These are phyloP conservation scores for Apiospora phragmitis DNA, from an alignment of 2,329 filamentous ascomycete species.

Conservation along the genomic window DNA sequence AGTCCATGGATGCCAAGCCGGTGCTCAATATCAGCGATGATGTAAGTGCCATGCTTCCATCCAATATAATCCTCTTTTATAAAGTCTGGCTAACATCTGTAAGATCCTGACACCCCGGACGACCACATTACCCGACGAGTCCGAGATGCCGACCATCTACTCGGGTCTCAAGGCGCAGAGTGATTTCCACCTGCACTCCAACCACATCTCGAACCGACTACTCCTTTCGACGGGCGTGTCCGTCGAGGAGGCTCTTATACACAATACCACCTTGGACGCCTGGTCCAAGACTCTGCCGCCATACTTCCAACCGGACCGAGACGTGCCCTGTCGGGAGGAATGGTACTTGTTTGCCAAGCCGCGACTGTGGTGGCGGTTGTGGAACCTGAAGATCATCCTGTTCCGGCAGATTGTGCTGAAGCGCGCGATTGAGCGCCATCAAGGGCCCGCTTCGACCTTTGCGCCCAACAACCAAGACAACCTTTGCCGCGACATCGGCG, in stretches of 20 bases:
- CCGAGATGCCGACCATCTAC: conserved; percentile 26
- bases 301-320: conserved; percentile 24
- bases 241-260: conserved; percentile 25
- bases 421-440: conserved; percentile 24
- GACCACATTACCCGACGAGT: conserved; percentile 23
- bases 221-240: conserved; percentile 27
- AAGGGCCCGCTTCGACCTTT: conserved; percentile 8
- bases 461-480: conserved; percentile 21
- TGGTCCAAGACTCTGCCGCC: conserved; percentile 29
- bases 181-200: conserved; percentile 32
- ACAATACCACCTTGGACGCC: conserved; percentile 25
- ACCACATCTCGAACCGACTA: conserved; percentile 32
- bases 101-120: conserved; percentile 28
- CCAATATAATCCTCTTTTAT: not conserved
- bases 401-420: conserved; percentile 31
- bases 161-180: conserved; percentile 30
- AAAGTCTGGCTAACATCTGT: not conserved
- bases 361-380: conserved; percentile 34
- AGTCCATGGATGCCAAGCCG: conserved; percentile 31
- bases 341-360: conserved; percentile 27
- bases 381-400: conserved; percentile 33
- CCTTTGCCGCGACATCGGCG: conserved; percentile 24
- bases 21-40: conserved; percentile 32
- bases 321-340: conserved; percentile 18
- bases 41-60: conserved; percentile 7